These are phyloP conservation scores for Pseudozyma pruni DNA, from an alignment of 1,284 basidiomycete species.

Conservation along the genomic window DNA sequence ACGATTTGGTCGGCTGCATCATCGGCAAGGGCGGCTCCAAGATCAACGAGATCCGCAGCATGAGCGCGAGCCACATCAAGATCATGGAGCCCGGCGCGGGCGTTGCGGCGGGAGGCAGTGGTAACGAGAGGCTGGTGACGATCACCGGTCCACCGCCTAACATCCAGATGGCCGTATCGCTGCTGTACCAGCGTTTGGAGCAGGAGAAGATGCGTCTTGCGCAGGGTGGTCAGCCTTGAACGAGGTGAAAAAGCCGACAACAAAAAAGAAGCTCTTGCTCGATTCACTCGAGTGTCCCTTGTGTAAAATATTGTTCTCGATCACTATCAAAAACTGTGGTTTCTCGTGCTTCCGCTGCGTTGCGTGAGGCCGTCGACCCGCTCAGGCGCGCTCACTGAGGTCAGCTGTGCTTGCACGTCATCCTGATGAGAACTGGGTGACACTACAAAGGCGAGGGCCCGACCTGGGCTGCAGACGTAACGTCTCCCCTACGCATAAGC, in stretches of 20 bases:
- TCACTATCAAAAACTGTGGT: too few relatives aligned
- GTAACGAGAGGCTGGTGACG: slow-evolving; percentile 70
- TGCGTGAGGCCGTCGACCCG: too few relatives aligned
- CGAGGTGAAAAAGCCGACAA: too few relatives aligned
- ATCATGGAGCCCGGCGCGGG: slow-evolving; percentile 86
- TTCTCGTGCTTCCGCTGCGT: too few relatives aligned
- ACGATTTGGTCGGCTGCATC: slow-evolving; percentile 96
- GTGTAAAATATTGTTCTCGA: too few relatives aligned
- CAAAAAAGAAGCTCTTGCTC: too few relatives aligned
- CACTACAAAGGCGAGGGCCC: slow-evolving; percentile 3
- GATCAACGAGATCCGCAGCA: slow-evolving; percentile 97
- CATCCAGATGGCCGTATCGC: slow-evolving; percentile 94
- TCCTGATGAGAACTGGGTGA: not conserved
- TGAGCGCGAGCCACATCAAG: slow-evolving; percentile 94
- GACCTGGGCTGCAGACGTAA: slow-evolving; percentile 3
- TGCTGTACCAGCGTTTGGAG: slow-evolving; percentile 80
- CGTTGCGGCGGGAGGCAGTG: slow-evolving; percentile 67
- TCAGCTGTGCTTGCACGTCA: too few relatives aligned
- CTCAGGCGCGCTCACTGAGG: too few relatives aligned
- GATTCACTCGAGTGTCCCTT: too few relatives aligned
- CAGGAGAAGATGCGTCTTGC: slow-evolving; percentile 66
- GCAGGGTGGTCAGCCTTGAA: slow-evolving; percentile 36
- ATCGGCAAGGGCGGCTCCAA: slow-evolving; percentile 98
- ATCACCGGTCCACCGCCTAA: slow-evolving; percentile 82
- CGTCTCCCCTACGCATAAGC: slow-evolving; percentile 27